These are phyloP conservation scores for Powellomyces hirtus DNA, from an alignment of 192 early-diverging fungal species.

Conservation along the genomic window DNA sequence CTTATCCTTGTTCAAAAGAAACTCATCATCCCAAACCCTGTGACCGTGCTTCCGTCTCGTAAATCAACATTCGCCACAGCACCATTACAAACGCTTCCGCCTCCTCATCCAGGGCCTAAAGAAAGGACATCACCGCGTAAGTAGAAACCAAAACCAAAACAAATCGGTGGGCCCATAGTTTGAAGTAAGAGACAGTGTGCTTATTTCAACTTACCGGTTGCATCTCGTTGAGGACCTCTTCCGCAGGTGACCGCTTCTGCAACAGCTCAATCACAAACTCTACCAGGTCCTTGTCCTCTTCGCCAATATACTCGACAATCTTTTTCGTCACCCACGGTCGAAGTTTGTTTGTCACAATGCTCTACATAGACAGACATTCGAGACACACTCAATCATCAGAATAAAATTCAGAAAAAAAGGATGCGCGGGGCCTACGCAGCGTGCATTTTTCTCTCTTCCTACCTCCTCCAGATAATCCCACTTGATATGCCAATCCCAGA, in stretches of 20 bases:
- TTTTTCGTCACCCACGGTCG: slow-evolving; percentile 75
- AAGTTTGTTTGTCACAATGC: slow-evolving; percentile 64
- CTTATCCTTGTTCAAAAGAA: too few species aligned
- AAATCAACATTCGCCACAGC: slow-evolving; percentile 86
- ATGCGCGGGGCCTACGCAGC: not conserved
- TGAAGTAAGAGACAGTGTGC: too few species aligned
- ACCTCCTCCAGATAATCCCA: slow-evolving; percentile 78
- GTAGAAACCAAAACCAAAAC: not conserved
- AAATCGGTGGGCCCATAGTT: too few species aligned
- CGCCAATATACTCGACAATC: slow-evolving; percentile 76
- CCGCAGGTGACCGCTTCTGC: slow-evolving; percentile 59
- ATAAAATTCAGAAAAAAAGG: too few species aligned
- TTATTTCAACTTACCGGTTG: slow-evolving; percentile 59
- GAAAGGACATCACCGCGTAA: not conserved
- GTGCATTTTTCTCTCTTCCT: not conserved
- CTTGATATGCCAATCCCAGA: slow-evolving; percentile 71
- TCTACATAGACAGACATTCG: slow-evolving; percentile 9
- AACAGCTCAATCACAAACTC: slow-evolving; percentile 78
- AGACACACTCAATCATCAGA: too few species aligned
- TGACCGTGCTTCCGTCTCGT: slow-evolving; percentile 72
- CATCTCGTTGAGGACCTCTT: slow-evolving; percentile 73
- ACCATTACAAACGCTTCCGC: slow-evolving; percentile 82
- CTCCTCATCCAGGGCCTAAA: slow-evolving; percentile 82
- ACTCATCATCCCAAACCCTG: slow-evolving; percentile 53
- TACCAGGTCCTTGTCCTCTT: slow-evolving; percentile 73